Evolutionary conservation across 2,329 filamentous ascomycete species (phyloP).

Genomic region (Colletotrichum kahawae): DNA sequence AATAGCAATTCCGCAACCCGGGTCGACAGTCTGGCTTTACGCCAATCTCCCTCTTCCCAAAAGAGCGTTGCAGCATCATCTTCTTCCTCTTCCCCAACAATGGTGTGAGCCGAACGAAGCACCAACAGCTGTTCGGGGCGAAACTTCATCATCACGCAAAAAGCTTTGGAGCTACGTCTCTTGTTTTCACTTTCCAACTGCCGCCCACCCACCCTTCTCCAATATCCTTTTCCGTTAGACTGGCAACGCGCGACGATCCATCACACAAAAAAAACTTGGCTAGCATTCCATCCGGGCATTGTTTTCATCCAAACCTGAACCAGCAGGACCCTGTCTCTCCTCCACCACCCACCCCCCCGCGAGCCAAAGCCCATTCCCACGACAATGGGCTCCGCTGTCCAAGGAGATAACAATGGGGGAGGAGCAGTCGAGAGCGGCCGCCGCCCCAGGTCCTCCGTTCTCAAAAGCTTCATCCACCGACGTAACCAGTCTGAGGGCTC

Average conservation of each 20-base stretch:
- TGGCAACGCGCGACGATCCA: background rate
- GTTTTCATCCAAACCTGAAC: conserved; percentile 9
- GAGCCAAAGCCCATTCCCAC: conserved; percentile 1
- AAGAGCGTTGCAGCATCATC: background rate
- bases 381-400: conserved; percentile 19
- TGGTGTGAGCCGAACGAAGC: conserved; percentile 6
- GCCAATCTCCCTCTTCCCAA: background rate
- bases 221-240: background rate
- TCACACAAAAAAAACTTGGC: background rate
- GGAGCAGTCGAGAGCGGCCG: background rate
- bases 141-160: background rate
- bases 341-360: background rate
- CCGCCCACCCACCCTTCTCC: background rate
- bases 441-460: conserved; percentile 50
- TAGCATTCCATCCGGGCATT: conserved; percentile 9
- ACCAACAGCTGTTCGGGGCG: background rate
- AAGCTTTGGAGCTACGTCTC: background rate
- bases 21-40: conserved; percentile 5
- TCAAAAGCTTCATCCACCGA: conserved; percentile 55
- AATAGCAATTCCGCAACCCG: background rate
- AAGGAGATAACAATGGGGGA: conserved; percentile 20
- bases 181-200: background rate
- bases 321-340: conserved; percentile 17
- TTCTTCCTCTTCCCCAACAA: background rate
- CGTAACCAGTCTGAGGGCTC: conserved; percentile 50